Conservation (phyloP, 768 basidiomycete species). For the Coprinopsis marcescibilis region DNA sequence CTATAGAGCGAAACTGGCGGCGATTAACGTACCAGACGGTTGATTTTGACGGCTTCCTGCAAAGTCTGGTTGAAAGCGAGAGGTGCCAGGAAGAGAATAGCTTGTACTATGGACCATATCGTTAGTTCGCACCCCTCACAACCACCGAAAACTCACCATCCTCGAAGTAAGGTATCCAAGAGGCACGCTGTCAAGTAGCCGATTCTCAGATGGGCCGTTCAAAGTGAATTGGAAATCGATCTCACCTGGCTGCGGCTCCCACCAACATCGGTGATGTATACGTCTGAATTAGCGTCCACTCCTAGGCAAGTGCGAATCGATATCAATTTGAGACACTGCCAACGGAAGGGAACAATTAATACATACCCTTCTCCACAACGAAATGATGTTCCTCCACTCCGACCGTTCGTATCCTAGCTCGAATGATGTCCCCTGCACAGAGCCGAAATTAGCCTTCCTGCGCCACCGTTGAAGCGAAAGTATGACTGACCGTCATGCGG, state of each 20-base stretch:
- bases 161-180: slow-evolving; percentile 77
- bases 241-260: slow-evolving; percentile 50
- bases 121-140: not conserved
- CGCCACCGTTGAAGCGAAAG: not conserved
- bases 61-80: slow-evolving; percentile 69
- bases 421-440: slow-evolving; percentile 59
- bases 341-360: not conserved
- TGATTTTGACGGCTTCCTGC: slow-evolving; percentile 60
- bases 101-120: slow-evolving; percentile 45
- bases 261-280: slow-evolving; percentile 67
- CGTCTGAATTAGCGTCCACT: slow-evolving; percentile 42
- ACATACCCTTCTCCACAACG: slow-evolving; percentile 46
- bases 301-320: too few species aligned
- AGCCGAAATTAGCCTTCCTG: not conserved
- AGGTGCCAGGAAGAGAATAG: slow-evolving; percentile 80
- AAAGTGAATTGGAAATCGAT: not conserved
- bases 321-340: not conserved
- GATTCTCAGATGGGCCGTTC: slow-evolving; percentile 6
- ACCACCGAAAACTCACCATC: slow-evolving; percentile 35
- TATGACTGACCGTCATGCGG: slow-evolving; percentile 57
- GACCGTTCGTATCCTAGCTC: slow-evolving; percentile 66
- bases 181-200: slow-evolving; percentile 33
- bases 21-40: slow-evolving; percentile 45
- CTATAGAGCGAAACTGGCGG: not conserved
- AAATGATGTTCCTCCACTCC: slow-evolving; percentile 73